Percentiles rank a stretch among this genome's conserved stretches.
Evolutionary conservation across 2,329 filamentous ascomycete genomes (phyloP).

Genomic region (Pseudopithomyces chartarum): DNA sequence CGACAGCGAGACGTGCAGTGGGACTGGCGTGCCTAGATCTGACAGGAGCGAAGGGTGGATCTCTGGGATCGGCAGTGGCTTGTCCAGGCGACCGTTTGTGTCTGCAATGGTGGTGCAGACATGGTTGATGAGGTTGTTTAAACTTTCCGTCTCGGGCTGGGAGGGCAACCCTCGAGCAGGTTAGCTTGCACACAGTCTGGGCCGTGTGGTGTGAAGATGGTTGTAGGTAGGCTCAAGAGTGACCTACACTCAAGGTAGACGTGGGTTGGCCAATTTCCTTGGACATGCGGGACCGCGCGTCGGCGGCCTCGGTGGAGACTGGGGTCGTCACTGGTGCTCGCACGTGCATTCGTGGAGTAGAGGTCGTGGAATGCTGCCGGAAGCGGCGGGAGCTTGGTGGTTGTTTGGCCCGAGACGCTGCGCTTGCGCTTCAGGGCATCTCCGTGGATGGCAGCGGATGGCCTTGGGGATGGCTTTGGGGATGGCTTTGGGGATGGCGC

Average conservation of each 20-base stretch:
- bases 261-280: conserved; percentile 92
- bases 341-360: conserved; percentile 80
- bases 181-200: conserved; percentile 33
- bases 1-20: conserved; percentile 90
- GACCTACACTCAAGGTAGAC: conserved; percentile 88
- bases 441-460: not conserved
- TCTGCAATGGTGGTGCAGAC: conserved; percentile 25
- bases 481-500: conserved; percentile 36
- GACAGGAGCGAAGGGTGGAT: conserved; percentile 75
- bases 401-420: conserved; percentile 18
- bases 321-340: conserved; percentile 81
- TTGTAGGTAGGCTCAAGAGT: not conserved
- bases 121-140: conserved; percentile 36
- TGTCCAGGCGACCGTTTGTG: conserved; percentile 25
- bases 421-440: conserved; percentile 39
- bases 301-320: conserved; percentile 83
- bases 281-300: conserved; percentile 79
- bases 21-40: conserved; percentile 76
- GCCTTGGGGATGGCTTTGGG: conserved; percentile 2
- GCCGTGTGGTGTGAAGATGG: not conserved
- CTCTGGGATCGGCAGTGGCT: conserved; percentile 34
- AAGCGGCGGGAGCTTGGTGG: conserved; percentile 67
- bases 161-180: conserved; percentile 45
- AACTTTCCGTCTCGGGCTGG: conserved; percentile 34
- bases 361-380: conserved; percentile 84